Percentiles rank a stretch among this genome's conserved stretches.
Conservation (phyloP, 2,329 filamentous ascomycete species). For the Epichloe sylvatica region DNA sequence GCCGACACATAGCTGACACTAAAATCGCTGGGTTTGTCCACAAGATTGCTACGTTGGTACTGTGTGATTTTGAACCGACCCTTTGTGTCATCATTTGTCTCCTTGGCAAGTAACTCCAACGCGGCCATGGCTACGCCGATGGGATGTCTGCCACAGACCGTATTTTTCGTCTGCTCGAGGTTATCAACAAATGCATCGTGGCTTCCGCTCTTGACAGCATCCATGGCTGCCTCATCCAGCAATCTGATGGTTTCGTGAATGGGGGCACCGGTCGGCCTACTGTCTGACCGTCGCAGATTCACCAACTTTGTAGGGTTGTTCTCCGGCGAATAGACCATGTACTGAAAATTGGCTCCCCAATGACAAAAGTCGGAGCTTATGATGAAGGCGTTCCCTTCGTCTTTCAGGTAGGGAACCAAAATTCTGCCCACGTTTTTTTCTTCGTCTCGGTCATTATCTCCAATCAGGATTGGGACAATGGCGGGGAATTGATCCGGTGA, state of each 20-base stretch:
- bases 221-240: conserved; percentile 71
- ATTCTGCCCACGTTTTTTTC: conserved; percentile 57
- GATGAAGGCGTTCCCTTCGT: conserved; percentile 67
- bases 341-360: conserved; percentile 73
- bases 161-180: conserved; percentile 65
- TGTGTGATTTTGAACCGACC: conserved; percentile 62
- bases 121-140: conserved; percentile 89
- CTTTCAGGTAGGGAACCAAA: conserved; percentile 64
- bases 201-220: conserved; percentile 63
- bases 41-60: conserved; percentile 76
- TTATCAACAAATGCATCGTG: conserved; percentile 57
- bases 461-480: conserved; percentile 76
- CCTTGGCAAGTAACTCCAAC: conserved; percentile 47
- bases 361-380: conserved; percentile 95
- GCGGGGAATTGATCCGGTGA: conserved; percentile 47
- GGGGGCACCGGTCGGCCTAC: conserved; percentile 24
- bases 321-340: conserved; percentile 56
- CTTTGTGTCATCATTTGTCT: conserved; percentile 25
- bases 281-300: conserved; percentile 20
- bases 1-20: conserved; percentile 95
- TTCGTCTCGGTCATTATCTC: conserved; percentile 48
- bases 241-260: conserved; percentile 78
- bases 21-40: conserved; percentile 52
- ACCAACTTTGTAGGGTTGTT: conserved; percentile 25
- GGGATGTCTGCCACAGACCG: conserved; percentile 86